Evolutionary conservation across 345 rosid species (phyloP).

Genomic region (Capsella bursapastoris): DNA sequence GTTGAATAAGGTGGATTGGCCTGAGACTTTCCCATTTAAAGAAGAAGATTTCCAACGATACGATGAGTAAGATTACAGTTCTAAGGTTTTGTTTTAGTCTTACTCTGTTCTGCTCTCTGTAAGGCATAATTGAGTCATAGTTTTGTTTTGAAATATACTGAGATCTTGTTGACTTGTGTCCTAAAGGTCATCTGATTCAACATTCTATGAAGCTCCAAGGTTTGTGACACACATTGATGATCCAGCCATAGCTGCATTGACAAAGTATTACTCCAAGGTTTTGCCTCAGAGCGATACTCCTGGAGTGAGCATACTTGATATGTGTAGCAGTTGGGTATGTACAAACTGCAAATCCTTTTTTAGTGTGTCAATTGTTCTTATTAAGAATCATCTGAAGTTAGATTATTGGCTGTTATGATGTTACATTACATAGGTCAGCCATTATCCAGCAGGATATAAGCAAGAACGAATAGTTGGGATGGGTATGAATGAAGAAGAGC

Average conservation of each 20-base stretch:
- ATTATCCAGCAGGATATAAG: slow-evolving; percentile 87
- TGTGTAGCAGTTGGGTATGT: slow-evolving; percentile 98
- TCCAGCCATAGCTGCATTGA: slow-evolving; percentile 84
- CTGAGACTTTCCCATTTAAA: slow-evolving; percentile 85
- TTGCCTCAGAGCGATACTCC: slow-evolving; percentile 81
- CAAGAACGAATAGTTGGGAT: slow-evolving; percentile 78
- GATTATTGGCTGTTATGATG: slow-evolving; percentile 27
- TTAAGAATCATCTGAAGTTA: slow-evolving; percentile 5
- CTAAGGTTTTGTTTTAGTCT: slow-evolving; percentile 2
- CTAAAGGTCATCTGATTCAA: slow-evolving; percentile 69
- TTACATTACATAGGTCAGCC: slow-evolving; percentile 67
- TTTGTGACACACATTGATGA: slow-evolving; percentile 95
- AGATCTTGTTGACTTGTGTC: slow-evolving; percentile 11
- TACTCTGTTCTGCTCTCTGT: slow-evolving; percentile 24
- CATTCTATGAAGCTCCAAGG: slow-evolving; percentile 80
- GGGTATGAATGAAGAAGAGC: slow-evolving; percentile 92
- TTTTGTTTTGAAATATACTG: slow-evolving; percentile 3
- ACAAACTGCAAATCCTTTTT: not conserved
- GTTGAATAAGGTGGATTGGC: slow-evolving; percentile 83
- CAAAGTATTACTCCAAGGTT: slow-evolving; percentile 76
- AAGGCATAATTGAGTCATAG: not conserved
- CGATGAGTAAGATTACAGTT: slow-evolving; percentile 64
- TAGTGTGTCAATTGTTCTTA: not conserved
- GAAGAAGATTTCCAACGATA: slow-evolving; percentile 88
- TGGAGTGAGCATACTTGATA: slow-evolving; percentile 83